A percentile compares a stretch with the other conserved stretches of the same genome.
Evolutionary conservation across 2,329 filamentous ascomycete species (phyloP).

Genomic region (Arachnomyces sp.): DNA sequence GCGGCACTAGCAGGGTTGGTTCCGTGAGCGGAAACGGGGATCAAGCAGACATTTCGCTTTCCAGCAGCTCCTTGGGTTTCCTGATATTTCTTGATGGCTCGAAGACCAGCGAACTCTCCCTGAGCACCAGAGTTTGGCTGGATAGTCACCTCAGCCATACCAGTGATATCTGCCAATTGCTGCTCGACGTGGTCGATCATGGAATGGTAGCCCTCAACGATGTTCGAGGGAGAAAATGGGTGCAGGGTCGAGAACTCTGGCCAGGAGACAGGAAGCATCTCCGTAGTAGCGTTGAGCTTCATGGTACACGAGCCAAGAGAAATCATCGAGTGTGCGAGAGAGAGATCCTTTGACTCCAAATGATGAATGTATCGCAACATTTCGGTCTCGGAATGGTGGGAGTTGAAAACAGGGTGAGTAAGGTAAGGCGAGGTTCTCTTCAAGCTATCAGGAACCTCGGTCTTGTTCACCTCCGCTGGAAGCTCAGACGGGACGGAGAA

Average conservation of each 20-base stretch:
- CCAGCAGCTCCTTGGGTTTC: constrained; percentile 54
- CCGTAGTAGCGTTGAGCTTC: constrained; percentile 90
- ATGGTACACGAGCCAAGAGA: constrained; percentile 94
- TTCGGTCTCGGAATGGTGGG: constrained; percentile 89
- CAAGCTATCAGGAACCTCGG: constrained; percentile 45
- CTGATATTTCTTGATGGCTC: constrained; percentile 78
- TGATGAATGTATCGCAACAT: constrained; percentile 89
- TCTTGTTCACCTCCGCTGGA: constrained; percentile 28
- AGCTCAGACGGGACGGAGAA: constrained; percentile 40
- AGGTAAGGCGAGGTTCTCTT: constrained; percentile 67
- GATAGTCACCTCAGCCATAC: constrained; percentile 79
- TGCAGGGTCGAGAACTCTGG: constrained; percentile 70
- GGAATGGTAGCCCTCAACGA: constrained; percentile 58
- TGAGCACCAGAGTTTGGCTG: constrained; percentile 96
- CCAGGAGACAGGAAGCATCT: constrained; percentile 81
- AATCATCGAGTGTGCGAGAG: constrained; percentile 94
- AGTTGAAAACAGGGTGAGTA: constrained; percentile 90
- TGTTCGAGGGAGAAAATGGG: constrained; percentile 61
- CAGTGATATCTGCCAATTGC: constrained; percentile 74
- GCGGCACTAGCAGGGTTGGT: constrained; percentile 93
- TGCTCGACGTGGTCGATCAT: constrained; percentile 65
- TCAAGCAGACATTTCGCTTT: constrained; percentile 81
- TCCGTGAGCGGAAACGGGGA: constrained; percentile 89
- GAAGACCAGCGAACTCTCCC: constrained; percentile 85
- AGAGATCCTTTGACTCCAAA: constrained; percentile 87